Conservation (phyloP, 352 stramenopile species). For the Aphanomyces euteiches region DNA sequence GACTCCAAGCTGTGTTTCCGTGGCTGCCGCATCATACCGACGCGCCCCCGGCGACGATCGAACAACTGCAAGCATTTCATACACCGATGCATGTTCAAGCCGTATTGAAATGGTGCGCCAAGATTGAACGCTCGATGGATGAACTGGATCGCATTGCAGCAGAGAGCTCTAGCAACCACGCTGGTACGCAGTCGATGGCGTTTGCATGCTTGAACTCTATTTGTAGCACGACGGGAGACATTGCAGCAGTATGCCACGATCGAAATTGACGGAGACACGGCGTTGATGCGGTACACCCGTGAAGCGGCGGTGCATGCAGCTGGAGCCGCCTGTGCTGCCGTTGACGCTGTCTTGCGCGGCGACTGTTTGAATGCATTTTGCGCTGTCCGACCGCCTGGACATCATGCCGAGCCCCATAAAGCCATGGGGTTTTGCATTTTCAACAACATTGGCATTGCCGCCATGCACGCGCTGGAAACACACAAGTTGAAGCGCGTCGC, state of each 20-base stretch:
- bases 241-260: slow-evolving; percentile 62
- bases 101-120: slow-evolving; percentile 44
- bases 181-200: no score
- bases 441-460: slow-evolving; percentile 94
- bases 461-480: slow-evolving; percentile 86
- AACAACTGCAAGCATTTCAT: slow-evolving; percentile 59
- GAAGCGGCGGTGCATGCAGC: slow-evolving; percentile 59
- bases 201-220: no score
- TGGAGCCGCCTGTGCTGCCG: slow-evolving; percentile 73
- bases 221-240: slow-evolving; percentile 42
- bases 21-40: slow-evolving; percentile 32
- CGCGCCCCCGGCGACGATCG: slow-evolving; percentile 40
- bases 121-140: slow-evolving; percentile 60
- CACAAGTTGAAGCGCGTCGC: slow-evolving; percentile 46
- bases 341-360: slow-evolving; percentile 48
- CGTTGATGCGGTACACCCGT: slow-evolving; percentile 66
- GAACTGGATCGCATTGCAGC: slow-evolving; percentile 38
- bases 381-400: slow-evolving; percentile 62
- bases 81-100: slow-evolving; percentile 53
- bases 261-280: slow-evolving; percentile 63
- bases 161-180: no score
- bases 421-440: slow-evolving; percentile 93
- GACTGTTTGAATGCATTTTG: slow-evolving; percentile 80
- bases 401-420: slow-evolving; percentile 48
- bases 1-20: slow-evolving; percentile 39